Evolutionary conservation across 805 yeast species (phyloP), one percentile per base, ranked within the genome.

Genomic region (Candida coleopterorum): DNA sequence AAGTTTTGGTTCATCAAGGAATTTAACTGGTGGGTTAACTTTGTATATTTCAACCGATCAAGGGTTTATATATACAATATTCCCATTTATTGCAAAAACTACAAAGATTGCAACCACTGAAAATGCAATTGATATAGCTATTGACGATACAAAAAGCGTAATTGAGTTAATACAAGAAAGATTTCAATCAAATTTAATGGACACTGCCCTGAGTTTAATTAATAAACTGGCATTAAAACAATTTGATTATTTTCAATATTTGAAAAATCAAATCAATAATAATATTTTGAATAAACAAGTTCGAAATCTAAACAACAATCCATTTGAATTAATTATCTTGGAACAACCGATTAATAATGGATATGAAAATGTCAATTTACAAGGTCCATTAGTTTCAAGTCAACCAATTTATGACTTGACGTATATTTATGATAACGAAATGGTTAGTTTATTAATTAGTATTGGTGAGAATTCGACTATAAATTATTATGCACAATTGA

Each of bases 11-110:
- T 55, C 64, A 0, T 34, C 27, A 6, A 24, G 24, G 6, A 43
- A 38, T 34, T 42, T 61, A 22, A 29, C 45, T 11, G 64, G 66
- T 3, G 41, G 53, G 3, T 46, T 62, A 32, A 55, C 64, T 1
- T 50, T 62, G 28, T 61, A 60, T 37, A 43, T 61, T 2, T 25
- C 59, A 2, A 39, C 62, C 6, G 34, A 39, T 8, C 25, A 35
- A 10, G 47, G 52, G 1, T 38, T 52, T 12, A 34, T 60, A 1
- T 58, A 43, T 40, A 54, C 60, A 2, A 41, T 60, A 14, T 60
- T 47, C 37, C 68, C 67, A 6, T 58, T 57, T 36, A 27, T 52
- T 2, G 39, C 43, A 26, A 38, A 39, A 14, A 33, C 23, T 11
- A 43, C 52, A 0, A 41, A 29, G 10, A 35, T 58, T 11, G 50